These are phyloP conservation scores for Aspergillus baeticus DNA, from an alignment of 495 filamentous ascomycete genomes.

Conservation along the genomic window DNA sequence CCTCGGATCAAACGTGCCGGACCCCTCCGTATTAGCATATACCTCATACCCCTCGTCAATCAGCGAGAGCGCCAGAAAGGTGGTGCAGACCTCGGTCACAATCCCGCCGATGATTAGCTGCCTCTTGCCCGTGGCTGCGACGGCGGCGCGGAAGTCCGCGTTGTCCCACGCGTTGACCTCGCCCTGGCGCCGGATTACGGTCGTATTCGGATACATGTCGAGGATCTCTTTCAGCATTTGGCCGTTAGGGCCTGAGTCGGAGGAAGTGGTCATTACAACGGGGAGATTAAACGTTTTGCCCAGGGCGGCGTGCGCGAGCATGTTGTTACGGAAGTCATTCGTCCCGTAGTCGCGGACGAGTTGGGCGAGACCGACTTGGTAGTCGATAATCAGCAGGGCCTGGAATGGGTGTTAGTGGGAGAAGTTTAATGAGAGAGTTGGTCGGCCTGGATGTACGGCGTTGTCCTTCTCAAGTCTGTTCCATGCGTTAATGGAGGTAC, in stretches of 20 bases:
- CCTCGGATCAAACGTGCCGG: conserved; percentile 56
- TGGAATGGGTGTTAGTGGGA: no score
- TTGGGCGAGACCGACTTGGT: conserved; percentile 68
- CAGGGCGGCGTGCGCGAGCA: conserved; percentile 67
- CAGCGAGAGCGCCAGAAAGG: conserved; percentile 72
- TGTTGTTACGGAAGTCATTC: conserved; percentile 62
- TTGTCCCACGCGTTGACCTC: conserved; percentile 86
- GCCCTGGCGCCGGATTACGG: conserved; percentile 66
- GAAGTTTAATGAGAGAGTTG: no score
- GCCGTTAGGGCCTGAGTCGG: conserved; percentile 63
- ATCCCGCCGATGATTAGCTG: conserved; percentile 76
- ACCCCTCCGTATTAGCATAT: conserved; percentile 72
- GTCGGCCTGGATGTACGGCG: conserved; percentile 17
- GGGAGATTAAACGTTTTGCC: conserved; percentile 68
- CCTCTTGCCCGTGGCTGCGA: conserved; percentile 61
- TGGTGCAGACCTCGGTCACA: conserved; percentile 71
- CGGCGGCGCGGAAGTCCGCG: conserved; percentile 63
- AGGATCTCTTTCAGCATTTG: conserved; percentile 67
- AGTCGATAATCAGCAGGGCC: conserved; percentile 65
- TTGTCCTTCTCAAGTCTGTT: conserved; percentile 56
- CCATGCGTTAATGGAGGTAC: conserved; percentile 26
- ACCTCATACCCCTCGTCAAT: conserved; percentile 71
- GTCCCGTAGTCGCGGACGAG: conserved; percentile 64
- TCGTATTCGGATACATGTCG: conserved; percentile 64
- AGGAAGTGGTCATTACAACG: conserved; percentile 69